Conservation (phyloP, 768 basidiomycete genomes). For the Lanmaoa rubissima region DNA sequence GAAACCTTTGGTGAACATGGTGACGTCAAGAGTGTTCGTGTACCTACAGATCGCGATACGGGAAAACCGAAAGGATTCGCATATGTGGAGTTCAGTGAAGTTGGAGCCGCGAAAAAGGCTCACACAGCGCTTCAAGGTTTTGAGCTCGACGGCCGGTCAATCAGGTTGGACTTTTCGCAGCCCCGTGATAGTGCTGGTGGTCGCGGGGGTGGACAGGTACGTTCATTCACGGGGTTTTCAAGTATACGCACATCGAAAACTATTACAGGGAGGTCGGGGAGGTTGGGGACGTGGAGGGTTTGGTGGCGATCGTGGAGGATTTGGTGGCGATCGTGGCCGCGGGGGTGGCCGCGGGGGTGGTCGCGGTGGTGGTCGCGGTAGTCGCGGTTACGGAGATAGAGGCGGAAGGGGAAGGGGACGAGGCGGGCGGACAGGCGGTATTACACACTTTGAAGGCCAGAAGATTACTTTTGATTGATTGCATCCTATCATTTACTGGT, state of each 20-base stretch:
- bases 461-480: slow-evolving; percentile 46
- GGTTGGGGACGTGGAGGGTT: slow-evolving; percentile 31
- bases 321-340: slow-evolving; percentile 23
- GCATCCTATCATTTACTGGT: neutral
- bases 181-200: slow-evolving; percentile 67
- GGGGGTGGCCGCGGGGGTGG: slow-evolving; percentile 37
- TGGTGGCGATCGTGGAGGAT: slow-evolving; percentile 25
- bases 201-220: slow-evolving; percentile 44
- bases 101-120: slow-evolving; percentile 80
- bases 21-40: slow-evolving; percentile 77
- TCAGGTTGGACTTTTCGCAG: slow-evolving; percentile 86
- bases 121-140: slow-evolving; percentile 63
- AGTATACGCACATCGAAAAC: neutral
- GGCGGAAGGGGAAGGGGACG: slow-evolving; percentile 37
- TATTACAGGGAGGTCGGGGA: slow-evolving; percentile 34
- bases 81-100: slow-evolving; percentile 89
- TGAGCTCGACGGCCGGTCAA: slow-evolving; percentile 76
- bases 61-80: slow-evolving; percentile 94
- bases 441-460: slow-evolving; percentile 49
- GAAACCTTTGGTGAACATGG: slow-evolving; percentile 87
- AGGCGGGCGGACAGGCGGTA: slow-evolving; percentile 52
- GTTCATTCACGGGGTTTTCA: slow-evolving; percentile 23
- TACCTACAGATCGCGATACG: slow-evolving; percentile 91
- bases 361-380: slow-evolving; percentile 40
- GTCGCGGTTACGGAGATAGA: slow-evolving; percentile 37